Evolutionary conservation across 2,329 filamentous ascomycete genomes (phyloP).

Genomic region (Pseudogymnoascus sp.): DNA sequence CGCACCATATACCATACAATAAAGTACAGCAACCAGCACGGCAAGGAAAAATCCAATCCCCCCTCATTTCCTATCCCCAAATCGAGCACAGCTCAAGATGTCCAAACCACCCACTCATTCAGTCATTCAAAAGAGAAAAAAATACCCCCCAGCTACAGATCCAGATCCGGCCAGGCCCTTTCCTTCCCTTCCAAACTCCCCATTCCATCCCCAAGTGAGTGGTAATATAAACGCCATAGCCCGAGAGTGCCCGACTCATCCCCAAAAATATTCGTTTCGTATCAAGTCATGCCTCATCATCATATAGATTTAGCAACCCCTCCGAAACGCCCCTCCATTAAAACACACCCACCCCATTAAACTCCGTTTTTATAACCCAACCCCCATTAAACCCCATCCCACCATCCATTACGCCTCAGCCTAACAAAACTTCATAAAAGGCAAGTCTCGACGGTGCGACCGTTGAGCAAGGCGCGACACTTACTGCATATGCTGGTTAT

Average conservation of each 20-base stretch:
- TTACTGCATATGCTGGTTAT: neutral
- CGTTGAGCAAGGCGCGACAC: neutral
- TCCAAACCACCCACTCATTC: neutral
- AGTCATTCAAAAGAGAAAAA: neutral
- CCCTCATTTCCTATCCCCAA: neutral
- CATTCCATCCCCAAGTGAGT: neutral
- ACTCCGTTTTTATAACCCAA: neutral
- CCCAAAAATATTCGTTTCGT: neutral
- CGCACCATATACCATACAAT: neutral
- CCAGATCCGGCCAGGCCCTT: neutral
- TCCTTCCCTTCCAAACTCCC: neutral
- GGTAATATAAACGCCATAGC: neutral
- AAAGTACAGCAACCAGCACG: neutral
- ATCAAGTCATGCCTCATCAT: neutral
- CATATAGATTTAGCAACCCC: neutral
- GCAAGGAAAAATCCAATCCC: neutral
- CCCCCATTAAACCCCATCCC: neutral
- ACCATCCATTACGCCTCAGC: neutral
- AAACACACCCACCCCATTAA: neutral
- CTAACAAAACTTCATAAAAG: neutral
- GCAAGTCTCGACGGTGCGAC: neutral
- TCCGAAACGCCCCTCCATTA: neutral
- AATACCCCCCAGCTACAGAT: neutral
- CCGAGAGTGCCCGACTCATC: neutral
- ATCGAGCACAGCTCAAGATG: neutral